Base-by-base conservation (phyloP, 139 green algal species). In the Deuterostichococcus epilithicus region DNA sequence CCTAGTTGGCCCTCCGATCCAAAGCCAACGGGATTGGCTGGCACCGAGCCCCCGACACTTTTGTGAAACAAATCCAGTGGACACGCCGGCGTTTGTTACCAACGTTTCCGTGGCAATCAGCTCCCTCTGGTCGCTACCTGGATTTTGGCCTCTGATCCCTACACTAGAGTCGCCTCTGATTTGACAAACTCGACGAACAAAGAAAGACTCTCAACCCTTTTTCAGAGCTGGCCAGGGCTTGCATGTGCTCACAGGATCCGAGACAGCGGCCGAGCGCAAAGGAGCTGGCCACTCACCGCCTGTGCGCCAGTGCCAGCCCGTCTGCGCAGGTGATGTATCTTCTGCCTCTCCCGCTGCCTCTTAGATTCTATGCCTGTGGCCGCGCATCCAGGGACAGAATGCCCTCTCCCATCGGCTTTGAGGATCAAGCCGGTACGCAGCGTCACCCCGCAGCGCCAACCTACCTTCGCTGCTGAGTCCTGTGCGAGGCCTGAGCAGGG, bases 211-310 rank as follows among this genome's bases (percentile, higher is more conserved):
- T 1, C 28, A 38, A 37, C 26, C 45, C 23, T 52, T 38, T 0
- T 58, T 42, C 26, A 23, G 3, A 30, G 35, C 32, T 67, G 30
- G 18, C 33, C 1, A n/a, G n/a, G n/a, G n/a, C n/a, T n/a, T n/a
- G 26, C 25, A 10, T 33, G 30, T 44, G 1, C 36, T 0, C 79
- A 69, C 87, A 94, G 90, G 87, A 95, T 70, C 79, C 89, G 3
- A 81, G 80, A 5, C 67, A 72, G 36, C 86, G 93, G 23, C 92
- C 93, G 39, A 90, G 88, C 4, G 88, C 92, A 0, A 76, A 83
- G 26, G 86, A 90, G 65, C 83, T 97, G 81, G 79, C 20, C 10
- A 63, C 18, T 20, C 52, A 63, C 52, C 52, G 18, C 3, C 52
- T 87, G 72, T 84, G 59, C 52, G 79, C 32, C 77, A 80, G 80